A percentile compares a stretch with the other conserved stretches of the same genome.
Conservation (phyloP, 108 stramenopile species). For the Nitzschia inconspicua region DNA sequence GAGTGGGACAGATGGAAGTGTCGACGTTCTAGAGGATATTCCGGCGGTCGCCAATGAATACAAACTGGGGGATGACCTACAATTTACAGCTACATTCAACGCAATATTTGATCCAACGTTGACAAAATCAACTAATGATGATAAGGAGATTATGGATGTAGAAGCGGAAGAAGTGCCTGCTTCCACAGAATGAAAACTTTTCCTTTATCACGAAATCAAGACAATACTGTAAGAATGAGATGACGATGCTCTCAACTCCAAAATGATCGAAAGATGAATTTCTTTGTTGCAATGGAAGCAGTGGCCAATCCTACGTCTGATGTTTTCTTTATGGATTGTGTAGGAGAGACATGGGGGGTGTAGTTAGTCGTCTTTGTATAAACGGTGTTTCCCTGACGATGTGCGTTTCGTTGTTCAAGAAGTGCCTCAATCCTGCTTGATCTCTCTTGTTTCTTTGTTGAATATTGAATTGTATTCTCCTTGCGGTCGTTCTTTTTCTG, state of each 20-base stretch:
- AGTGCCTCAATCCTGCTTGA: conserved; percentile 2
- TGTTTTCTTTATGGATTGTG: too few species aligned
- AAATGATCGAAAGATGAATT: too few species aligned
- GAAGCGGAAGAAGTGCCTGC: conserved; percentile 6
- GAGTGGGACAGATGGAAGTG: conserved; percentile 44
- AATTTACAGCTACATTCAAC: conserved; percentile 75
- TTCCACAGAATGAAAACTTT: neutral
- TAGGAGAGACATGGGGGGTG: too few species aligned
- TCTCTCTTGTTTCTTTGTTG: neutral
- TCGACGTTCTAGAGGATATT: conserved; percentile 71
- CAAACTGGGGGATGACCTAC: conserved; percentile 60
- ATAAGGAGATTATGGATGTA: conserved; percentile 10
- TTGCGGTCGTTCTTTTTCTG: conserved; percentile 3
- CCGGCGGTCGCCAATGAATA: conserved; percentile 71
- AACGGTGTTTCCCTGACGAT: too few species aligned
- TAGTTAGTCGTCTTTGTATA: too few species aligned
- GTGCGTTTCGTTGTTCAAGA: neutral
- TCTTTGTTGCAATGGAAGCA: too few species aligned
- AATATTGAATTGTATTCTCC: neutral
- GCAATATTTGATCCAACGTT: conserved; percentile 52
- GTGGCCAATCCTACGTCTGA: too few species aligned
- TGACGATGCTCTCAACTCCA: neutral
- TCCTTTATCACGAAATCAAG: neutral
- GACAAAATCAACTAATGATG: neutral
- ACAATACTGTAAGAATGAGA: neutral